Percentiles rank a stretch among this genome's conserved stretches.
phyloP scores from a whole-genome alignment of 495 filamentous ascomycete species.

The Penicillium roqueforti region DNA sequence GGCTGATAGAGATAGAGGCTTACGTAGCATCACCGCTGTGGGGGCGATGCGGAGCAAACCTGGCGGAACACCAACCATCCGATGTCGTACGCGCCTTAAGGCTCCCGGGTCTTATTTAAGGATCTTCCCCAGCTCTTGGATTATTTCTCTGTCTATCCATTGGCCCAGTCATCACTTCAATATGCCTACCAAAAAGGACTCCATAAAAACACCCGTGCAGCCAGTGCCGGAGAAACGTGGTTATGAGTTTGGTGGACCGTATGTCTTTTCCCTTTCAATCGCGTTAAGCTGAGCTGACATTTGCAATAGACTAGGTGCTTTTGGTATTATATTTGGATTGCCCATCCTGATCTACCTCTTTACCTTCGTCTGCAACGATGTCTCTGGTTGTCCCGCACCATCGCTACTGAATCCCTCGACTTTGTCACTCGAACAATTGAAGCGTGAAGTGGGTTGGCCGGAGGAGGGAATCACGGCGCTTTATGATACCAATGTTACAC shows the following conservation, averaged over 20 bases:
- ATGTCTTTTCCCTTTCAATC: slow-evolving; percentile 39
- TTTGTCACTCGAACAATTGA: slow-evolving; percentile 65
- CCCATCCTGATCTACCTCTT: slow-evolving; percentile 71
- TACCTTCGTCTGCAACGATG: slow-evolving; percentile 85
- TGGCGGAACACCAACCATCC: slow-evolving; percentile 16
- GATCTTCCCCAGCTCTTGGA: not conserved
- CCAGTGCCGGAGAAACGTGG: slow-evolving; percentile 49
- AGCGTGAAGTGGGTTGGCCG: slow-evolving; percentile 76
- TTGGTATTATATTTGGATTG: slow-evolving; percentile 69
- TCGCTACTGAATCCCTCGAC: slow-evolving; percentile 74
- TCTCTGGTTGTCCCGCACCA: slow-evolving; percentile 85
- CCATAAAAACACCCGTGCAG: slow-evolving; percentile 27
- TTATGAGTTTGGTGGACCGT: slow-evolving; percentile 90
- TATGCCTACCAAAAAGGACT: slow-evolving; percentile 31
- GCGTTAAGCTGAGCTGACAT: slow-evolving; percentile 18
- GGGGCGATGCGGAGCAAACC: slow-evolving; percentile 16
- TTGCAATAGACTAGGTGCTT: slow-evolving; percentile 62
- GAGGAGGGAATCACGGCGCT: slow-evolving; percentile 60
- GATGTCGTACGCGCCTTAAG: slow-evolving; percentile 21
- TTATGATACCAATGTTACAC: slow-evolving; percentile 53
- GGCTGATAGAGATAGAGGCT: slow-evolving; percentile 4
- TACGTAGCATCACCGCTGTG: slow-evolving; percentile 19
- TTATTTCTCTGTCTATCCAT: slow-evolving; percentile 4
- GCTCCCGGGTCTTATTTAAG: slow-evolving; percentile 12
- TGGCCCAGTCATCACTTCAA: slow-evolving; percentile 2